Evolutionary conservation across 2,329 filamentous ascomycete species (phyloP).

Genomic region (Coleophoma eucalyptorum): DNA sequence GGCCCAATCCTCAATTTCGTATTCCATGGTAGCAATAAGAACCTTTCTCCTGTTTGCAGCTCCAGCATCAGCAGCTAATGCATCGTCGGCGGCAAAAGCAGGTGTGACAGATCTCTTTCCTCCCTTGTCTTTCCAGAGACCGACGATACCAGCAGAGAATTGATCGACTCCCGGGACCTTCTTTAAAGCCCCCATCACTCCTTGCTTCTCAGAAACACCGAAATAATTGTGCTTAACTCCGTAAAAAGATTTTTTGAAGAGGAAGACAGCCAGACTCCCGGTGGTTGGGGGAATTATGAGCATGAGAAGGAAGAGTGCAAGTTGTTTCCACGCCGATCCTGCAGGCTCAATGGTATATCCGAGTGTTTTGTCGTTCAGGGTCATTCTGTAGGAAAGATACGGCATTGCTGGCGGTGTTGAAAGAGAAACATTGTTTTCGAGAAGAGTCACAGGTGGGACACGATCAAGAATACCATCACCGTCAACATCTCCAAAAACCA

Average conservation of each 20-base stretch:
- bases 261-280: not conserved
- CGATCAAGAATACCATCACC: slow-evolving; percentile 56
- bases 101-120: not conserved
- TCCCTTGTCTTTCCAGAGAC: not conserved
- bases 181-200: not conserved
- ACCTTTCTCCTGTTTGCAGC: slow-evolving; percentile 42
- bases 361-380: slow-evolving; percentile 36
- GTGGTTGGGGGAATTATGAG: not conserved
- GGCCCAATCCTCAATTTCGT: slow-evolving; percentile 66
- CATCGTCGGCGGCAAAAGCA: not conserved
- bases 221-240: not conserved
- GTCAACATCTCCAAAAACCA: slow-evolving; percentile 58
- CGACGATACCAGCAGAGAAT: not conserved
- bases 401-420: slow-evolving; percentile 48
- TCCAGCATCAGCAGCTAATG: not conserved
- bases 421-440: slow-evolving; percentile 53
- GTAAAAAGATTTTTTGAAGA: slow-evolving; percentile 1
- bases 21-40: slow-evolving; percentile 68
- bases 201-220: not conserved
- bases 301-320: not conserved
- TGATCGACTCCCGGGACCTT: not conserved
- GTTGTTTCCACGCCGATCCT: not conserved
- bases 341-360: not conserved
- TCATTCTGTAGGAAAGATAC: slow-evolving; percentile 48
- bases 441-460: slow-evolving; percentile 54